phyloP scores from a whole-genome alignment of 371 early-diverging fungal species.

The Mortierella sp. region DNA sequence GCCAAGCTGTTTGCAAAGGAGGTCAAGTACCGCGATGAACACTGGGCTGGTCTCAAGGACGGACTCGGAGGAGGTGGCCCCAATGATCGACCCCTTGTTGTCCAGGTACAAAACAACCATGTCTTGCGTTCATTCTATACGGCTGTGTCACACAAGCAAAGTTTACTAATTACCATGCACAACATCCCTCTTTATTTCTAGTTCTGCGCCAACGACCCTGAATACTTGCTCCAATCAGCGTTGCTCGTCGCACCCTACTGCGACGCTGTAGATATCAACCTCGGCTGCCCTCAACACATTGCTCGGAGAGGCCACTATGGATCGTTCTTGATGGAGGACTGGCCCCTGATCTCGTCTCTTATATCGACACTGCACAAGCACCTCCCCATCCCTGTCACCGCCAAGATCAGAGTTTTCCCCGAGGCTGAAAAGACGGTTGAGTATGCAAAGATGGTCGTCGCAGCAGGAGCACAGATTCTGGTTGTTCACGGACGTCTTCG shows the following conservation, averaged over 20 bases:
- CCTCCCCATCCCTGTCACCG: constrained; percentile 94
- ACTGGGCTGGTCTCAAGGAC: constrained; percentile 67
- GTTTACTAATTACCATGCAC: neutral
- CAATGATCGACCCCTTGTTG: constrained; percentile 91
- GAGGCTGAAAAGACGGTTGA: constrained; percentile 92
- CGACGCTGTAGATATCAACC: constrained; percentile 98
- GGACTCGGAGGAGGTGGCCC: constrained; percentile 69
- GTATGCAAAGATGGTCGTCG: constrained; percentile 98
- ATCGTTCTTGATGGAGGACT: constrained; percentile 96
- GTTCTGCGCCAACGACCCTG: constrained; percentile 99
- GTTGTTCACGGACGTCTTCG: constrained; percentile 98
- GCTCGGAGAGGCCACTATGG: constrained; percentile 98
- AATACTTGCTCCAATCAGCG: constrained; percentile 88
- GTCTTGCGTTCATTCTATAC: neutral
- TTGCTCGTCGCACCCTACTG: constrained; percentile 87
- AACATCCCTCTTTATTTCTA: constrained; percentile 40
- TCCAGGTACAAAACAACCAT: constrained; percentile 74
- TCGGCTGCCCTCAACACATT: constrained; percentile 99
- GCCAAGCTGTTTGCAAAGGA: constrained; percentile 84
- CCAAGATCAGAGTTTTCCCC: constrained; percentile 97
- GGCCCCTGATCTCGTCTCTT: constrained; percentile 83
- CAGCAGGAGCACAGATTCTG: constrained; percentile 93
- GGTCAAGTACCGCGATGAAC: constrained; percentile 78
- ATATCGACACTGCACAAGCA: constrained; percentile 83
- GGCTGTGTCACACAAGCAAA: neutral